Evolutionary conservation across 164 flowering plant genomes (phyloP).

Genomic region (Aristolochia californica): DNA sequence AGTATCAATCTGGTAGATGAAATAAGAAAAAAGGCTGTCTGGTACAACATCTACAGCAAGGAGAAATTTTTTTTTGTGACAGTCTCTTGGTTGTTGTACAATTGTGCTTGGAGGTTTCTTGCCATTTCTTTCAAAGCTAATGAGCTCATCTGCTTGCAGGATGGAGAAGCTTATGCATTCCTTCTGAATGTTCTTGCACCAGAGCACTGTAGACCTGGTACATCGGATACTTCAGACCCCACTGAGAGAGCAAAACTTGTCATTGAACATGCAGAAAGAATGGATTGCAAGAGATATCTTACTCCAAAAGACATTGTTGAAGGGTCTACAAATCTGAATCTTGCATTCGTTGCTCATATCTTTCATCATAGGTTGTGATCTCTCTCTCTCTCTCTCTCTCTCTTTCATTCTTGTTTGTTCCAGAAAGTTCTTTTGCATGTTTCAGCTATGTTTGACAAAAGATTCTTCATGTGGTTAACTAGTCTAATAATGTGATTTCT

Average conservation of each 20-base stretch:
- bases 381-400: neutral
- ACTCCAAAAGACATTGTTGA: constrained; percentile 74
- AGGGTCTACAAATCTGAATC: constrained; percentile 82
- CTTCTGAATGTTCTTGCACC: constrained; percentile 96
- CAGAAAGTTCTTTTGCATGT: too few relatives aligned
- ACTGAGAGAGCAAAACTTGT: constrained; percentile 63
- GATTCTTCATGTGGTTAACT: too few relatives aligned
- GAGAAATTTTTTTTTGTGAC: too few relatives aligned
- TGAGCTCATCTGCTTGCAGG: constrained; percentile 29
- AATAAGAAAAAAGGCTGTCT: too few relatives aligned
- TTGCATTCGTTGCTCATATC: constrained; percentile 87
- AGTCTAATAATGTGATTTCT: too few relatives aligned
- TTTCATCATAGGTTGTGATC: constrained; percentile 70
- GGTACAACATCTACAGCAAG: too few relatives aligned
- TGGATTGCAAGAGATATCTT: constrained; percentile 79
- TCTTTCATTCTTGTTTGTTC: too few relatives aligned
- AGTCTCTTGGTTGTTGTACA: too few relatives aligned
- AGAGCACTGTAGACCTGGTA: constrained; percentile 55
- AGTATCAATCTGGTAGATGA: too few relatives aligned
- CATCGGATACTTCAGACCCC: constrained; percentile 63
- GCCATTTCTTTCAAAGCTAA: neutral
- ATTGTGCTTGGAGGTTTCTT: too few relatives aligned
- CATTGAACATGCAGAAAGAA: constrained; percentile 82
- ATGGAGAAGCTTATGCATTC: constrained; percentile 87
- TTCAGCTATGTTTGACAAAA: too few relatives aligned